Conservation (phyloP, 2,329 filamentous ascomycete species). For the Ceratocystis huliohia region DNA sequence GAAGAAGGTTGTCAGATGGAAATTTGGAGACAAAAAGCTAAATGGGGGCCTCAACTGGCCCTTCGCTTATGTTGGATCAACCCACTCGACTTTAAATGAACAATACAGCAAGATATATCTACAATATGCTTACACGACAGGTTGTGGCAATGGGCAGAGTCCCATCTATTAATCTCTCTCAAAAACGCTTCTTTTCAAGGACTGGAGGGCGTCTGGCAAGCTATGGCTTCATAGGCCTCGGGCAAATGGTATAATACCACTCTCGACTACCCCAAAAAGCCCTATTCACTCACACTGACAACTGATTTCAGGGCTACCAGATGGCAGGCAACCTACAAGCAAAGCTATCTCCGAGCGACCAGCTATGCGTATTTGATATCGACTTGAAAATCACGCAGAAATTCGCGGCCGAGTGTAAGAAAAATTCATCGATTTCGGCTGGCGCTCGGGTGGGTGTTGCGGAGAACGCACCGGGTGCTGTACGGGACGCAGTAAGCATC, state of each 20-base stretch:
- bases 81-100: too few relatives aligned
- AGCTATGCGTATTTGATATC: conserved; percentile 44
- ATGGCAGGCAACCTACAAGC: conserved; percentile 51
- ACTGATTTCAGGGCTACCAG: conserved; percentile 39
- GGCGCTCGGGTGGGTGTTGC: conserved; percentile 35
- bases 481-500: conserved; percentile 39
- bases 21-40: background rate
- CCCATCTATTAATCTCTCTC: conserved; percentile 20
- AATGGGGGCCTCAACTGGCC: background rate
- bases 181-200: conserved; percentile 39
- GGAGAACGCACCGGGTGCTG: conserved; percentile 33
- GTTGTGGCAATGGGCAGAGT: background rate
- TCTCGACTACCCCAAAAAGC: background rate
- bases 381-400: conserved; percentile 37
- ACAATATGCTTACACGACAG: conserved; percentile 2
- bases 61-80: background rate
- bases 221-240: conserved; percentile 48
- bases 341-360: conserved; percentile 40
- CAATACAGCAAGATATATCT: too few relatives aligned
- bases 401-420: conserved; percentile 36
- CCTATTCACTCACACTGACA: background rate
- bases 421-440: conserved; percentile 28
- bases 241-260: conserved; percentile 42
- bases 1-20: background rate
- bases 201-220: conserved; percentile 37